A percentile compares a stretch with the other conserved stretches of the same genome.
These are phyloP conservation scores for Vigna mungo DNA, from an alignment of 306 rosid genomes.

Conservation along the genomic window DNA sequence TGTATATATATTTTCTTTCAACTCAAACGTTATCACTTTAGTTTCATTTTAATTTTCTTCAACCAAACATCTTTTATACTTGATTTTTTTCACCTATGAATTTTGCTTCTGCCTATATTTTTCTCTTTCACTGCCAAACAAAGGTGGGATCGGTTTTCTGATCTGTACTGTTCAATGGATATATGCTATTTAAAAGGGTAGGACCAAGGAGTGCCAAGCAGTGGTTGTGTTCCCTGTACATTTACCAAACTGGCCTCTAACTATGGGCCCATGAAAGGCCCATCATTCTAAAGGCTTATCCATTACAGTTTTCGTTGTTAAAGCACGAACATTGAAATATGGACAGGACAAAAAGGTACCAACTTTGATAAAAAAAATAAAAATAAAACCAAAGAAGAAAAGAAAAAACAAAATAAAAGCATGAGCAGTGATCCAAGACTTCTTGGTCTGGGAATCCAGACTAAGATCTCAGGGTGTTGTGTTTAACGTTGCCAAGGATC, in stretches of 20 bases:
- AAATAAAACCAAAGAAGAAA: not conserved
- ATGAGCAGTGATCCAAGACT: conserved; percentile 29
- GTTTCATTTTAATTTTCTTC: no score
- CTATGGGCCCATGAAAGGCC: conserved; percentile 39
- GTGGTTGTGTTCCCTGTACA: conserved; percentile 20
- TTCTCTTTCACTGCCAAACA: no score
- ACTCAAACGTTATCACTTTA: no score
- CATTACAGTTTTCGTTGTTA: conserved; percentile 2
- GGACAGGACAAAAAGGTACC: not conserved
- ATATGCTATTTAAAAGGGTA: conserved; percentile 17
- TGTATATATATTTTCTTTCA: no score
- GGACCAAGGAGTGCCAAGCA: conserved; percentile 7
- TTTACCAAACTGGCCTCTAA: conserved; percentile 26
- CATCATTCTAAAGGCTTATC: not conserved
- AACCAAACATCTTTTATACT: no score
- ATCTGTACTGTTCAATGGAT: not conserved
- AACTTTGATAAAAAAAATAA: not conserved
- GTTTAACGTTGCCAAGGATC: conserved; percentile 7
- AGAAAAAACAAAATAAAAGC: not conserved
- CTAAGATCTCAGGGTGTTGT: conserved; percentile 32
- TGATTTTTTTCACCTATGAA: no score
- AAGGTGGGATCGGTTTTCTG: no score
- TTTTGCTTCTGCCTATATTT: no score
- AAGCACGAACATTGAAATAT: not conserved
- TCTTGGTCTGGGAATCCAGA: conserved; percentile 27